Base-by-base conservation (phyloP, 2,329 filamentous ascomycete genomes). In the Tolypocladium paradoxum region DNA sequence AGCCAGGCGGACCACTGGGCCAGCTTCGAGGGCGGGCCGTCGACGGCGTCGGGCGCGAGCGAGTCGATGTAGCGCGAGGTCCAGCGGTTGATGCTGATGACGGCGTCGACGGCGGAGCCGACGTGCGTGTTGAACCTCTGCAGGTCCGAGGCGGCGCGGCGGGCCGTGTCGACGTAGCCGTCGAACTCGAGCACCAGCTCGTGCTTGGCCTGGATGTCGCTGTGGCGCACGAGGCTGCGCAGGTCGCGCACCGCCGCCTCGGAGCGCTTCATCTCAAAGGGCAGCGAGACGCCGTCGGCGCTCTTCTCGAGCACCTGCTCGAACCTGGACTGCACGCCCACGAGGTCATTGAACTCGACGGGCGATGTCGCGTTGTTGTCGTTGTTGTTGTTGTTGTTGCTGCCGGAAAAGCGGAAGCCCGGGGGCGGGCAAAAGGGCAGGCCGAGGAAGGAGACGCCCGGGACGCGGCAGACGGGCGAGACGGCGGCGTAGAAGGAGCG, bases 41-140 rank as follows among this genome's bases (percentile, higher is more conserved):
- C 64, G 27, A 64, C 57, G 18, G 61, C 54, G 6, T 62, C 58
- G n/a, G 65, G 62, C 40, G 73, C 73, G n/a, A 88, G 73, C 8
- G 79, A 79, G 59, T 85, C 78, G 48, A 90, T 78, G 47, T 85
- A 82, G 18, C 82, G 76, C 48, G 84, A 77, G 0, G 88, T 91
- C 85, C 85, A 90, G 52, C 81, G 79, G 62, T 89, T 90, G 53
- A 87, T 88, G 56, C 77, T 79, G 55, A 91, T 83, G 49, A 91
- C 83, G 36, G 80, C 81, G 62, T 92, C 88, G 36, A 91, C 83
- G 1, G 85, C 83, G 12, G 82, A 77, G 5, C 86, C 86, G 58
- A 91, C 84, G 59, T 86, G 84, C 0, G 81, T 83, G 69, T 91
- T 91, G 76, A 91, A 93, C 54, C 76, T 79, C 56, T 85, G 83